A percentile compares a stretch with the other conserved stretches of the same genome.
These are phyloP conservation scores for Hymenoscyphus fraxineus DNA, from an alignment of 2,329 filamentous ascomycete species.

Conservation along the genomic window DNA sequence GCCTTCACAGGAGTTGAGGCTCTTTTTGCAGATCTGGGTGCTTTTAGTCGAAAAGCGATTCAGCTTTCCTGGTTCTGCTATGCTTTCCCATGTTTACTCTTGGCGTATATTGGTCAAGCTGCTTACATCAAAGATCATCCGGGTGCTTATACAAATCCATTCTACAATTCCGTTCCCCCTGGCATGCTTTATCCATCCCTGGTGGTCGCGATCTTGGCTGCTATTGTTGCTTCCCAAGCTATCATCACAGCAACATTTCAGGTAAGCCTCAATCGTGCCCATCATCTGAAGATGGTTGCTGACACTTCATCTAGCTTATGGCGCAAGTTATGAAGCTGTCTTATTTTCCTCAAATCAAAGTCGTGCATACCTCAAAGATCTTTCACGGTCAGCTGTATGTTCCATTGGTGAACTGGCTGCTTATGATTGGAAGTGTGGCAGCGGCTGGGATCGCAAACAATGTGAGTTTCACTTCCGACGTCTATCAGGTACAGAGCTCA, in stretches of 20 bases:
- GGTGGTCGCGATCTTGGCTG: constrained; percentile 64
- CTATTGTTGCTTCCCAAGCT: constrained; percentile 75
- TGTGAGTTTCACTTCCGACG: constrained; percentile 36
- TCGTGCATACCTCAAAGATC: constrained; percentile 64
- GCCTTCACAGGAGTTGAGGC: constrained; percentile 75
- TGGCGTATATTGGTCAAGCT: constrained; percentile 57
- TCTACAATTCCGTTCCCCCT: constrained; percentile 66
- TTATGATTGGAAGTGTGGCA: constrained; percentile 69
- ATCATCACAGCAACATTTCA: constrained; percentile 76
- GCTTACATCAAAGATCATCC: constrained; percentile 61
- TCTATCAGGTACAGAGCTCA: neutral
- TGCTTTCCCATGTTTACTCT: constrained; percentile 59
- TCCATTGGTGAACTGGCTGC: constrained; percentile 69
- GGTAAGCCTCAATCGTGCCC: constrained; percentile 24
- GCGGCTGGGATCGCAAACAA: constrained; percentile 72
- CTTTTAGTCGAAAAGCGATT: constrained; percentile 66
- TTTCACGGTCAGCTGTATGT: constrained; percentile 76
- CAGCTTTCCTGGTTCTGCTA: constrained; percentile 69
- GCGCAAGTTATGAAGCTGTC: constrained; percentile 68
- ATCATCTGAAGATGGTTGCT: neutral
- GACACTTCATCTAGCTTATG: constrained; percentile 45
- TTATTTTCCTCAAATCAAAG: constrained; percentile 73
- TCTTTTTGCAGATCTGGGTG: constrained; percentile 72
- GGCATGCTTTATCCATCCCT: constrained; percentile 66
- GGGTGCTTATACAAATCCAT: constrained; percentile 65